A percentile compares a stretch with the other conserved stretches of the same genome.
Evolutionary conservation across 164 flowering plant species (phyloP).

Genomic region (Hamamelis virginiana): DNA sequence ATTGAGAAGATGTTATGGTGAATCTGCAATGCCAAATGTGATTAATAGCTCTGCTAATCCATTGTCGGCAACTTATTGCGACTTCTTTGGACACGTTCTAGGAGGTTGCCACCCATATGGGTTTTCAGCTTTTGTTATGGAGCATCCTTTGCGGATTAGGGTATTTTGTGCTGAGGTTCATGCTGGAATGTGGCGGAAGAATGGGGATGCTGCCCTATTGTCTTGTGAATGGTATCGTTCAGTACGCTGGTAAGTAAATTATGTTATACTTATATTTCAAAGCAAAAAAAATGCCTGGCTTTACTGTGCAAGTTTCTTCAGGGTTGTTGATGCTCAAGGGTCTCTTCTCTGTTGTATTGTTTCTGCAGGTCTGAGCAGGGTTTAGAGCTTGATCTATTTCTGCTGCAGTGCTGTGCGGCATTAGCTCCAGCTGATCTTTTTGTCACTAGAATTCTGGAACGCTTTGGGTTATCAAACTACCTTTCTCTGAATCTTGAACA

Average conservation of each 20-base stretch:
- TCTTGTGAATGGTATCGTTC: constrained; percentile 76
- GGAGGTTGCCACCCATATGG: constrained; percentile 74
- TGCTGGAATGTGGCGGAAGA: constrained; percentile 97
- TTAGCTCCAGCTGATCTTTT: constrained; percentile 83
- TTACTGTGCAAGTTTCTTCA: neutral
- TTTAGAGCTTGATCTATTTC: constrained; percentile 85
- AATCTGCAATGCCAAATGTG: constrained; percentile 25
- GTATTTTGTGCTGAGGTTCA: constrained; percentile 89
- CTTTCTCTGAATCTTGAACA: constrained; percentile 55
- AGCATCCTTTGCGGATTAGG: constrained; percentile 81
- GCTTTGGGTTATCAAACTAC: constrained; percentile 77
- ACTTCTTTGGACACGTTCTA: constrained; percentile 59
- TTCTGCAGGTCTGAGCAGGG: constrained; percentile 78
- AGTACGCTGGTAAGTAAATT: constrained; percentile 66
- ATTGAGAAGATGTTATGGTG: constrained; percentile 55
- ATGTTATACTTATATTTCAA: neutral
- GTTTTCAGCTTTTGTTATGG: constrained; percentile 87
- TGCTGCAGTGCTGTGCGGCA: constrained; percentile 96
- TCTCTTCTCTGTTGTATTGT: constrained; percentile 7
- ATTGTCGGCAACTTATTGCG: constrained; percentile 22
- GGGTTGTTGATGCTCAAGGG: neutral
- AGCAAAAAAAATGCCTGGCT: neutral
- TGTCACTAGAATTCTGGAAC: constrained; percentile 66
- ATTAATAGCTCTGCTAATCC: constrained; percentile 19
- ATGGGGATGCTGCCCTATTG: constrained; percentile 75